Percentiles rank a stretch among this genome's conserved stretches.
These are phyloP conservation scores for Beauveria caledonica DNA, from an alignment of 2,329 filamentous ascomycete species.

Conservation along the genomic window DNA sequence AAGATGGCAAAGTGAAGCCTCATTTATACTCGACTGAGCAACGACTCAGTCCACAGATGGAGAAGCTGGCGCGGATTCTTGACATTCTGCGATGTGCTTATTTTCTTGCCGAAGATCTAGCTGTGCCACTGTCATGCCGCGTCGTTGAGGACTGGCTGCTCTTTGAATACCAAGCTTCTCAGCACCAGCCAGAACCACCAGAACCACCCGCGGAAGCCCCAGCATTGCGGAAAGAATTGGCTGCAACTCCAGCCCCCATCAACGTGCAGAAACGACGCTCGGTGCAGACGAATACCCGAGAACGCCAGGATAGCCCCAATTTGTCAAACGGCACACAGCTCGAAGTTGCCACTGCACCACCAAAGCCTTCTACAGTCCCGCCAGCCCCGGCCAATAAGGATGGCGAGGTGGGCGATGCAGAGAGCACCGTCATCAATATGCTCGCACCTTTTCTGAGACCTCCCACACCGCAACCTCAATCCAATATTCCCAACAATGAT, in stretches of 20 bases:
- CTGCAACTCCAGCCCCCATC: neutral
- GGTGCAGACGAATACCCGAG: neutral
- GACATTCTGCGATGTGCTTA: constrained; percentile 42
- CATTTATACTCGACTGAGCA: constrained; percentile 25
- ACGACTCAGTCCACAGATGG: constrained; percentile 25
- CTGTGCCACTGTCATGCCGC: constrained; percentile 29
- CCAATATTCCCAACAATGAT: constrained; percentile 23
- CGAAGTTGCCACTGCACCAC: neutral
- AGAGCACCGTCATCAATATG: constrained; percentile 37
- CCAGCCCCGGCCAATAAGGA: constrained; percentile 15
- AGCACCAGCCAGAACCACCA: neutral
- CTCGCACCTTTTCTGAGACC: constrained; percentile 41
- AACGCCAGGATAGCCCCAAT: neutral
- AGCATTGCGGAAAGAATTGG: neutral
- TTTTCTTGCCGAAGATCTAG: constrained; percentile 34
- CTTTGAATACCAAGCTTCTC: constrained; percentile 23
- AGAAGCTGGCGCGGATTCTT: constrained; percentile 38
- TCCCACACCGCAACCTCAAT: constrained; percentile 32
- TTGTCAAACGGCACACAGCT: neutral
- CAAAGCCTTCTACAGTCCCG: neutral
- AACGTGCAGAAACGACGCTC: constrained; percentile 6
- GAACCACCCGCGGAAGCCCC: neutral
- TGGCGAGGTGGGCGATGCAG: constrained; percentile 21
- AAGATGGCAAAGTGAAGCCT: constrained; percentile 31
- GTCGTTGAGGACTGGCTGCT: constrained; percentile 22